Percentiles rank a stretch among this genome's conserved stretches.
Evolutionary conservation across 495 filamentous ascomycete species (phyloP).

Genomic region (Aspergillus mulundensis): DNA sequence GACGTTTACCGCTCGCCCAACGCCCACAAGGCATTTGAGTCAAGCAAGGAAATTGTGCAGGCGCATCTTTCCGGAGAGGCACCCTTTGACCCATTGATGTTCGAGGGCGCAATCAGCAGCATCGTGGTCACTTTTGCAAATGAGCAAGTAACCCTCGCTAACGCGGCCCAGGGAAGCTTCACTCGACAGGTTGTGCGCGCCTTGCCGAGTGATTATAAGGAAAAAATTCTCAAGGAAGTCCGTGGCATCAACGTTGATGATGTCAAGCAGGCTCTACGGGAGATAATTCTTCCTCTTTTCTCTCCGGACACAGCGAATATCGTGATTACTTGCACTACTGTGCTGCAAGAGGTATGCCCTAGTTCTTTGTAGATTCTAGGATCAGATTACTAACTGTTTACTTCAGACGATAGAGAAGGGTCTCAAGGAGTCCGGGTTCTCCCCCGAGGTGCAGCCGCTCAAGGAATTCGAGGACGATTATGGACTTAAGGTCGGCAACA

Average conservation of each 20-base stretch:
- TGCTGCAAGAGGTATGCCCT: constrained; percentile 71
- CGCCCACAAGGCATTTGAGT: constrained; percentile 78
- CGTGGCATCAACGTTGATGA: constrained; percentile 71
- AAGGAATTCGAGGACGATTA: constrained; percentile 88
- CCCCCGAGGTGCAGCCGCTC: constrained; percentile 67
- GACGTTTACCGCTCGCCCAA: constrained; percentile 86
- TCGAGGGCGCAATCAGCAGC: constrained; percentile 86
- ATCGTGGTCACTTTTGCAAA: constrained; percentile 83
- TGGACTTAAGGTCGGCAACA: constrained; percentile 68
- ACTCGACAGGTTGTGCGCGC: constrained; percentile 72
- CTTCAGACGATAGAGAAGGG: constrained; percentile 65
- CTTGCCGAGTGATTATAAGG: constrained; percentile 73
- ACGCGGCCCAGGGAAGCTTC: constrained; percentile 77
- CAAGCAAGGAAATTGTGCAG: constrained; percentile 69
- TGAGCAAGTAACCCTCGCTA: constrained; percentile 75
- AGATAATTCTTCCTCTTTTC: constrained; percentile 76
- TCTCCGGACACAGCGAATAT: constrained; percentile 71
- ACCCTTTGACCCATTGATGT: constrained; percentile 70
- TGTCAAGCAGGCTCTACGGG: constrained; percentile 68
- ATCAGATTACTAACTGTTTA: constrained; percentile 8
- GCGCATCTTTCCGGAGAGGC: constrained; percentile 57
- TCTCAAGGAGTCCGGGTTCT: constrained; percentile 72
- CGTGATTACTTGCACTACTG: constrained; percentile 81
- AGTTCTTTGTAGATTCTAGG: constrained; percentile 1
- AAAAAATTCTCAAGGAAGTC: constrained; percentile 70